Evolutionary conservation across 1,284 basidiomycete genomes (phyloP).

Genomic region (Fomitiporia mediterranea): DNA sequence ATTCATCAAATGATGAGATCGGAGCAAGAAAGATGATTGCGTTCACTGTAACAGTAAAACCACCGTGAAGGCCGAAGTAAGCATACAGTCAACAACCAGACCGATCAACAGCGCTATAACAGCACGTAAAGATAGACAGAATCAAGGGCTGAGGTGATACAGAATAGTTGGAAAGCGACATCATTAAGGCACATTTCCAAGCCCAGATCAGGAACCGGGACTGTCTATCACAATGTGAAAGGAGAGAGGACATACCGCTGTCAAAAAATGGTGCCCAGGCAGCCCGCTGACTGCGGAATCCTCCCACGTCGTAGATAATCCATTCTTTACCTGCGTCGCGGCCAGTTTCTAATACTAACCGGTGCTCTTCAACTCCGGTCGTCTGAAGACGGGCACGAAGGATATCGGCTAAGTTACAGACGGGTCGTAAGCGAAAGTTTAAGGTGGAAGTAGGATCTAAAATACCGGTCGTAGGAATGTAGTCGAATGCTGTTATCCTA

Average conservation of each 20-base stretch:
- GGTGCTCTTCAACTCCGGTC: constrained; percentile 58
- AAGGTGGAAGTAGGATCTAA: constrained; percentile 6
- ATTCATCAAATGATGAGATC: constrained; percentile 60
- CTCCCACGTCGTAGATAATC: constrained; percentile 62
- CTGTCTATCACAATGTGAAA: not conserved
- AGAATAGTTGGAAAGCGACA: no score
- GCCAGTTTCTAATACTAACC: constrained; percentile 45
- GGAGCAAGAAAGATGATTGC: constrained; percentile 63
- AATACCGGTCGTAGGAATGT: constrained; percentile 47
- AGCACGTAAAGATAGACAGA: no score
- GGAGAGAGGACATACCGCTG: constrained; percentile 40
- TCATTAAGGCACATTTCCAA: not conserved
- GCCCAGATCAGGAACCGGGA: no score
- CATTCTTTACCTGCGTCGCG: constrained; percentile 43
- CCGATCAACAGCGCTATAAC: not conserved
- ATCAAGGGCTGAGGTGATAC: not conserved
- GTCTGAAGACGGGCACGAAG: constrained; percentile 61
- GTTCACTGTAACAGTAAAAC: constrained; percentile 37
- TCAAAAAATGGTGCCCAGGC: constrained; percentile 65
- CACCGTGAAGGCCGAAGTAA: not conserved
- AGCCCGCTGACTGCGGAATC: constrained; percentile 49
- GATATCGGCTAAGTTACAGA: constrained; percentile 44
- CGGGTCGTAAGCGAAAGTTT: constrained; percentile 9
- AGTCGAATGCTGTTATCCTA: constrained; percentile 47
- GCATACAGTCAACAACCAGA: not conserved